Evolutionary conservation across 257 asterid species (phyloP), one percentile per base, ranked within the genome.

Genomic region (Solanum virginianum): DNA sequence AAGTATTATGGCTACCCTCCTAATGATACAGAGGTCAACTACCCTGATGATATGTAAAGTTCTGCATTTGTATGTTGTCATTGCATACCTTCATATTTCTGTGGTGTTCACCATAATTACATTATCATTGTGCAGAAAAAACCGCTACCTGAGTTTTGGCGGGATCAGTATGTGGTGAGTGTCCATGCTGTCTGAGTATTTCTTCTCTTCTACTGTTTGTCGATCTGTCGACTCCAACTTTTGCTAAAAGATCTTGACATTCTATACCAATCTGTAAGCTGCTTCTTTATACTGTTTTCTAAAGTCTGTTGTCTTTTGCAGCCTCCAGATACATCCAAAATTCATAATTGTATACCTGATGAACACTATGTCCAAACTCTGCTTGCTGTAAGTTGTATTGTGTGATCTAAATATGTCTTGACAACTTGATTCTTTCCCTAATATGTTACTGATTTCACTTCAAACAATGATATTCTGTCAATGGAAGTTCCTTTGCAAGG

Each of bases 71-170:
- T 77, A 29, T 83, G 66, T 20, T 29, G 69, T 16, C n/a, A 83
- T 60, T 71, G 6, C 57, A 63, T 47, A 26, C 56, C 45, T 63
- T 88, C 60, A 43, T 85, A 47, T 70, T 80, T 7, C 16, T 62
- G 32, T 69, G 39, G 62, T 32, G 53, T 41, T 84, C 59, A 90
- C 90, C 79, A 74, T 18, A 86, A 66, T 56, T 75, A 69, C 69
- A 45, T 65, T 79, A 55, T 71, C 80, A 51, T 6, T 80, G 51
- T 85, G 90, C 98, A 97, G 99, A 95, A 85, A 87, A 95, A 86
- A 91, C 91, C 98, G 65, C 90, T 97, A 82, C 99, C 99, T 41
- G 99, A 97, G 91, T 97, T 94, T 90, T 97, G 99, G 99, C 93
- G 99, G 80, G 95, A 93, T 81, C 95, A 84, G 45, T 91, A 93